A percentile compares a stretch with the other conserved stretches of the same genome.
phyloP scores from a whole-genome alignment of 495 filamentous ascomycete genomes.

The Pyrenula massariospora region DNA sequence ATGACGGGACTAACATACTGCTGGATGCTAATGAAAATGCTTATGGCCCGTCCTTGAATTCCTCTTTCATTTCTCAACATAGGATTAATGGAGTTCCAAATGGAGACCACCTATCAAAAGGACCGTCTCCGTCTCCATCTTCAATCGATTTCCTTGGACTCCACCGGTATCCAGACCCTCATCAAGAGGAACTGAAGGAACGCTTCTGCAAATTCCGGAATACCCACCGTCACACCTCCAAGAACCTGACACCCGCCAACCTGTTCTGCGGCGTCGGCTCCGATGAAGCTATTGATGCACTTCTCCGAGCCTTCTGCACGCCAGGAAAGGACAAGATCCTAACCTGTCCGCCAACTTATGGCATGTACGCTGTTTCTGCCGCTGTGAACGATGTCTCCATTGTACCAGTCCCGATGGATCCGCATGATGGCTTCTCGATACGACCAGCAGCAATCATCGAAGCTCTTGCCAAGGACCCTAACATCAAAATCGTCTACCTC shows the following conservation, averaged over 20 bases:
- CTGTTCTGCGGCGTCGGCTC: slow-evolving; percentile 91
- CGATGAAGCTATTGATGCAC: slow-evolving; percentile 91
- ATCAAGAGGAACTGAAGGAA: slow-evolving; percentile 79
- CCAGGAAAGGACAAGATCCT: slow-evolving; percentile 83
- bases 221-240: slow-evolving; percentile 64
- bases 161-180: slow-evolving; percentile 93
- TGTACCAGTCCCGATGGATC: slow-evolving; percentile 70
- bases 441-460: slow-evolving; percentile 58
- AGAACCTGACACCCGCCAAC: slow-evolving; percentile 65
- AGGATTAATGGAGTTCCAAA: background rate
- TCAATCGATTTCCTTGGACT: slow-evolving; percentile 61
- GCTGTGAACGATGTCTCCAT: slow-evolving; percentile 84
- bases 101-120: background rate
- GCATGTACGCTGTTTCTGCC: slow-evolving; percentile 93
- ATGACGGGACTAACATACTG: slow-evolving; percentile 91
- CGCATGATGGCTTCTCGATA: slow-evolving; percentile 49
- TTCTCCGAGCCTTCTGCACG: slow-evolving; percentile 82
- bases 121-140: background rate
- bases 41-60: slow-evolving; percentile 62
- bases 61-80: slow-evolving; percentile 17
- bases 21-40: slow-evolving; percentile 98
- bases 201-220: slow-evolving; percentile 81
- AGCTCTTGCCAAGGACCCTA: slow-evolving; percentile 45
- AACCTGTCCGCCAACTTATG: slow-evolving; percentile 92
- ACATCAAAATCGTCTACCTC: slow-evolving; percentile 81